A percentile compares a stretch with the other conserved stretches of the same genome.
Evolutionary conservation across 495 filamentous ascomycete genomes (phyloP).

Genomic region (Xylaria venustula): DNA sequence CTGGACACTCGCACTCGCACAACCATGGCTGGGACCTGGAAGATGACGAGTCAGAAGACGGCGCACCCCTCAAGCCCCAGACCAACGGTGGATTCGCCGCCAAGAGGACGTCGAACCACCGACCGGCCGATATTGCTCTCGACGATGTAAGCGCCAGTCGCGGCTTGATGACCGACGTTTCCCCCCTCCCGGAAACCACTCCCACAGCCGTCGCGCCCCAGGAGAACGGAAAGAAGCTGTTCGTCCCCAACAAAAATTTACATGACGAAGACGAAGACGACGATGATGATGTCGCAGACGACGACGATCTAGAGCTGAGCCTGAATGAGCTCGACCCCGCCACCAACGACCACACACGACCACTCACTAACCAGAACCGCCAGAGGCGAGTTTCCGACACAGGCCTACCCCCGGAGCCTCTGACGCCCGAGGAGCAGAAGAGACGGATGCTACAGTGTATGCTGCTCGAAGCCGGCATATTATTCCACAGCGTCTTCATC

Average conservation of each 20-base stretch:
- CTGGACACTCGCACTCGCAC: constrained; percentile 49
- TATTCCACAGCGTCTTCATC: constrained; percentile 87
- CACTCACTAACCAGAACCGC: constrained; percentile 19
- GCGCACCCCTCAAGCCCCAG: constrained; percentile 18
- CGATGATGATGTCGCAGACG: constrained; percentile 39
- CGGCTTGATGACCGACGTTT: constrained; percentile 47
- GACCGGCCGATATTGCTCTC: constrained; percentile 42
- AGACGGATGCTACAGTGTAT: constrained; percentile 74
- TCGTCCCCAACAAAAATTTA: constrained; percentile 2
- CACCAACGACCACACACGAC: constrained; percentile 21
- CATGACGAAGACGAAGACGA: constrained; percentile 26
- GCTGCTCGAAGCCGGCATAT: constrained; percentile 78
- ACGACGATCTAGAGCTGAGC: constrained; percentile 53
- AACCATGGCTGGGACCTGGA: constrained; percentile 35
- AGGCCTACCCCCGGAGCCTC: constrained; percentile 18
- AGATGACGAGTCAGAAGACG: constrained; percentile 32
- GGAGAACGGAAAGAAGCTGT: constrained; percentile 12
- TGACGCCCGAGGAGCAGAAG: constrained; percentile 46
- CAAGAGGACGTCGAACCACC: constrained; percentile 22
- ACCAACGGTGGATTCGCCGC: constrained; percentile 21
- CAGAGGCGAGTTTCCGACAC: constrained; percentile 27
- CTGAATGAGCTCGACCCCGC: constrained; percentile 50
- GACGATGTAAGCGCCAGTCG: constrained; percentile 43
- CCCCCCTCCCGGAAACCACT: constrained; percentile 46
- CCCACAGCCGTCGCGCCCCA: constrained; percentile 21